Evolutionary conservation across 1,284 basidiomycete genomes (phyloP).

Genomic region (Ganoderma leucocontextum): DNA sequence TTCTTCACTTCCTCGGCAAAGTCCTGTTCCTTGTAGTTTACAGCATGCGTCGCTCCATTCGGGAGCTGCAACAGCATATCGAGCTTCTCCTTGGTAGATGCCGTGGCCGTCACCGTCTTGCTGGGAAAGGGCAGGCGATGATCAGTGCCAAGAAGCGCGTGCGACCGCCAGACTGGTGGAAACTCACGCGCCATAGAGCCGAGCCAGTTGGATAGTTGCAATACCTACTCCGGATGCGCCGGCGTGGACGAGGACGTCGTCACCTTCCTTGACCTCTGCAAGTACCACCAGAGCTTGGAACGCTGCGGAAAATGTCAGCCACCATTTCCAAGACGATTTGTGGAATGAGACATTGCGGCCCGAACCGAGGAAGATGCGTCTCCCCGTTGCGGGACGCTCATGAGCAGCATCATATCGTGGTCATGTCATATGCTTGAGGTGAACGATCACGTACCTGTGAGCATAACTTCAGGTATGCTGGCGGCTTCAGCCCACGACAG

Average conservation of each 20-base stretch:
- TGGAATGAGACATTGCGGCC: neutral
- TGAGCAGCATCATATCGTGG: neutral
- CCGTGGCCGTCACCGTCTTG: slow-evolving; percentile 81
- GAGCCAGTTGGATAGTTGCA: slow-evolving; percentile 90
- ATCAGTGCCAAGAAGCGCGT: slow-evolving; percentile 22
- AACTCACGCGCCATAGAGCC: slow-evolving; percentile 76
- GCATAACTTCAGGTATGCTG: slow-evolving; percentile 85
- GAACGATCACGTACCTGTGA: slow-evolving; percentile 66
- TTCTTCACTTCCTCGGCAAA: slow-evolving; percentile 76
- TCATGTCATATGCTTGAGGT: neutral
- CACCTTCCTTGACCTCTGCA: slow-evolving; percentile 73
- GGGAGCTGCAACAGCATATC: slow-evolving; percentile 75
- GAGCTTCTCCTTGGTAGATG: slow-evolving; percentile 87
- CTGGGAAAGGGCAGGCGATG: slow-evolving; percentile 47
- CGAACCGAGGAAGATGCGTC: neutral
- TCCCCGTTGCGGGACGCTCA: neutral
- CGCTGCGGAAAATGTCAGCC: slow-evolving; percentile 51
- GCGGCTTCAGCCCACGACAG: slow-evolving; percentile 88
- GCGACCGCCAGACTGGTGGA: slow-evolving; percentile 1
- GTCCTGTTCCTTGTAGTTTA: slow-evolving; percentile 89
- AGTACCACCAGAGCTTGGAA: slow-evolving; percentile 84
- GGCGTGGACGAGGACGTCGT: slow-evolving; percentile 89
- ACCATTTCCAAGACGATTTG: neutral
- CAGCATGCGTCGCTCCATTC: slow-evolving; percentile 74
- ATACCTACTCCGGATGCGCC: slow-evolving; percentile 92